These are phyloP conservation scores for Flammula alnicola DNA, from an alignment of 1,284 basidiomycete species.

Conservation along the genomic window DNA sequence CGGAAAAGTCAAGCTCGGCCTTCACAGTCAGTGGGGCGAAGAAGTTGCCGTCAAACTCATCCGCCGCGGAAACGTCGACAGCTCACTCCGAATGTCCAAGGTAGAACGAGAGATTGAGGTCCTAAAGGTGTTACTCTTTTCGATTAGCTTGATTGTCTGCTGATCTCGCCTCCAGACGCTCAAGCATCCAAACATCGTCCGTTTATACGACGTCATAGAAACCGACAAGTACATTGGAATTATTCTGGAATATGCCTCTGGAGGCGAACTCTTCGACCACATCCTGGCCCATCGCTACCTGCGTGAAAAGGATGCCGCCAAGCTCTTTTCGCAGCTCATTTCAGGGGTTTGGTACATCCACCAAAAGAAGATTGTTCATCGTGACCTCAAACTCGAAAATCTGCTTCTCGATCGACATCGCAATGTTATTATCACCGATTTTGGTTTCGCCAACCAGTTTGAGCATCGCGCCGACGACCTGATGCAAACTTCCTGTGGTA, in stretches of 20 bases:
- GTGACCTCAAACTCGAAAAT: conserved; percentile 99
- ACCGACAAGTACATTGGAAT: conserved; percentile 99
- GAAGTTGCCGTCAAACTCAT: conserved; percentile 99
- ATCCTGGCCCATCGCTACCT: conserved; percentile 98
- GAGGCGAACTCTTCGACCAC: conserved; percentile 98
- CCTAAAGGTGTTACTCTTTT: conserved; percentile 65
- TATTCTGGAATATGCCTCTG: conserved; percentile 97
- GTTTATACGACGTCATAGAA: conserved; percentile 98
- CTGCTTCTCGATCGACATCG: conserved; percentile 95
- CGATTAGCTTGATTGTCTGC: conserved; percentile 10
- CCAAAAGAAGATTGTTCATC: conserved; percentile 98
- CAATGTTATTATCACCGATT: conserved; percentile 99
- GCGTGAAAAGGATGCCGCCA: conserved; percentile 93
- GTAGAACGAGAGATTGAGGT: conserved; percentile 99
- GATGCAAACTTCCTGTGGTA: conserved; percentile 98
- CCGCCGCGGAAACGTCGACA: conserved; percentile 90
- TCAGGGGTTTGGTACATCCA: conserved; percentile 99
- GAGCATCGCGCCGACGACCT: conserved; percentile 91
- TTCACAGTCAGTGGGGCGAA: conserved; percentile 94
- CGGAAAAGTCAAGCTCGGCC: conserved; percentile 98
- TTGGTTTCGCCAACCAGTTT: conserved; percentile 98
- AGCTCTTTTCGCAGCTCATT: conserved; percentile 97
- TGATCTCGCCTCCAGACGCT: conserved; percentile 62
- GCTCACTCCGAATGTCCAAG: conserved; percentile 87
- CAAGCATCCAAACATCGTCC: conserved; percentile 98